Base-by-base conservation (phyloP, 805 yeast genomes). In the Myxozyma melibiosi region DNA sequence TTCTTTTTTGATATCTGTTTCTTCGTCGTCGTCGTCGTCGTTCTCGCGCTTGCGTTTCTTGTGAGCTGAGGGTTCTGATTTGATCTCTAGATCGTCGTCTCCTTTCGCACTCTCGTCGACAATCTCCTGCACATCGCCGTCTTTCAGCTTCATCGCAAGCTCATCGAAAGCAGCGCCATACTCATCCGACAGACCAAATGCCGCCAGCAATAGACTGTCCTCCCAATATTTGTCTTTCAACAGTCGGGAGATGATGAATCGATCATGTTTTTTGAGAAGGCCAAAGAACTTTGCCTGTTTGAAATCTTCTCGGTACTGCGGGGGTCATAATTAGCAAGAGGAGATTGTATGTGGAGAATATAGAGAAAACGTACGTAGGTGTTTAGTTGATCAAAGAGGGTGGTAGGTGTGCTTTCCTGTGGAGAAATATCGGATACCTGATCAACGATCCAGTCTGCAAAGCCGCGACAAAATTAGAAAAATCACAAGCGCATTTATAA, bases 241-340 rank as follows among this genome's bases (percentile, higher is more conserved):
- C 4, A 60, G 31, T 13, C 42, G 41, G 1, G 63, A 49, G n/a
- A 58, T 51, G 7, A 60, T 34, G 28, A 60, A 60, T 9, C 51
- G 43, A 24, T 44, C 50, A 24, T 59, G 27, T 16, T 35, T 54
- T 14, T 14, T 20, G 13, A 59, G 34, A 22, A 59, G 46, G 14
- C 50, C 58, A 11, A 18, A 30, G 31, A 58, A 54, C 18, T 25
- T 34, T 2, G 47, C 25, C 11, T 41, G 35, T 9, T 41, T 6
- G 38, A 42, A 58, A 4, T 58, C 58, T 18, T 45, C 30, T 1
- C 55, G 48, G 28, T 57, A 50, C 58, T 57, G 31, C 13, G 24
- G n/a, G n/a, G n/a, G n/a, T n/a, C 18, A 11, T 14, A 13, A n/a
- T 14, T 14, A 18, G 20, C 13, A 11, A 20, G 27, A 8, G 14